These are phyloP conservation scores for Epichloe sp. DNA, from an alignment of 2,329 filamentous ascomycete species.

Conservation along the genomic window DNA sequence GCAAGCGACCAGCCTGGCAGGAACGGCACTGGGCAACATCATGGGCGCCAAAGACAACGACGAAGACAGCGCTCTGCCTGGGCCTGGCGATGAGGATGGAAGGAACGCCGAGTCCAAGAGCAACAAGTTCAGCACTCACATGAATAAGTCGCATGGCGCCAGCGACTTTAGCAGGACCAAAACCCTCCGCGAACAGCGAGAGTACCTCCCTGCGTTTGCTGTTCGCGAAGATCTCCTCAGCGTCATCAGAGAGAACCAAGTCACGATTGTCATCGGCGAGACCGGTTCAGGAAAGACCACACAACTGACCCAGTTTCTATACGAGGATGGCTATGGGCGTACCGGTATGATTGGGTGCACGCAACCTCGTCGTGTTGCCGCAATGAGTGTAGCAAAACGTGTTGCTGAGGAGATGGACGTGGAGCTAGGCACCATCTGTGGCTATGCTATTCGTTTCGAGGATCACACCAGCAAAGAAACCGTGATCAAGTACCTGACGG, in stretches of 20 bases:
- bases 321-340: conserved; percentile 87
- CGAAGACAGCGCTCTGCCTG: conserved; percentile 75
- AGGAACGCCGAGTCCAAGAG: conserved; percentile 35
- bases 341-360: conserved; percentile 90
- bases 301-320: conserved; percentile 87
- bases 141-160: conserved; percentile 75
- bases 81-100: conserved; percentile 55
- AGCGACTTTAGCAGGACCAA: conserved; percentile 92
- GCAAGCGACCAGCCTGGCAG: conserved; percentile 83
- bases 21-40: conserved; percentile 83
- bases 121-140: conserved; percentile 76
- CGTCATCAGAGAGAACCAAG: conserved; percentile 92
- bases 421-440: conserved; percentile 72
- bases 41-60: conserved; percentile 93
- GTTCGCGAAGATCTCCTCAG: conserved; percentile 85
- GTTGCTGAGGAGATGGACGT: conserved; percentile 98
- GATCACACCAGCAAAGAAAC: conserved; percentile 96
- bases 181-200: conserved; percentile 75
- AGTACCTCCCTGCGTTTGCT: conserved; percentile 84
- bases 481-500: conserved; percentile 97
- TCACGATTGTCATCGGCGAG: conserved; percentile 91
- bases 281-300: conserved; percentile 97
- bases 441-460: conserved; percentile 96
- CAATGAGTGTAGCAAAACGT: conserved; percentile 98
- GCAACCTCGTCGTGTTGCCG: conserved; percentile 88